Percentiles rank a stretch among this genome's conserved stretches.
Conservation (phyloP, 164 flowering plant species). For the Annona cherimola region DNA sequence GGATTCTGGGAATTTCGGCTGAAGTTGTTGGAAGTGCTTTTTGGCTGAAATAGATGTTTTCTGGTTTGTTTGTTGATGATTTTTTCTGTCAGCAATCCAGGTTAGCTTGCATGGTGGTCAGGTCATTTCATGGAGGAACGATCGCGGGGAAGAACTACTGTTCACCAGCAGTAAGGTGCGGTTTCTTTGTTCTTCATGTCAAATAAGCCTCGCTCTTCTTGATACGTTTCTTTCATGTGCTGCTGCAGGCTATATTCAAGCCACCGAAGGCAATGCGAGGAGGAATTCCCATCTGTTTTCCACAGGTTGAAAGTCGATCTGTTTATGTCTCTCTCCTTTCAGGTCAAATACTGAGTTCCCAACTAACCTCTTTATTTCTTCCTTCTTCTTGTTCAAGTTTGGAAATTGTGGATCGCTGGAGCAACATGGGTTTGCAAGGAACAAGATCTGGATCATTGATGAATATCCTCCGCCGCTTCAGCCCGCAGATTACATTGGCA, state of each 20-base stretch:
- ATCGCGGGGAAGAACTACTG: slow-evolving; percentile 82
- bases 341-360: neutral
- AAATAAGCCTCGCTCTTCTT: neutral
- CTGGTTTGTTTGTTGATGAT: slow-evolving; percentile 13
- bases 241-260: slow-evolving; percentile 69
- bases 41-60: slow-evolving; percentile 1
- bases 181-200: neutral
- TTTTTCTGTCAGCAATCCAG: slow-evolving; percentile 32
- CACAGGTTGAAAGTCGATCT: slow-evolving; percentile 71
- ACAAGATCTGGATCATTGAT: slow-evolving; percentile 78
- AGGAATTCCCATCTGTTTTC: slow-evolving; percentile 90
- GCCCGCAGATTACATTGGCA: slow-evolving; percentile 50
- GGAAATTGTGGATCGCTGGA: slow-evolving; percentile 76
- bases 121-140: slow-evolving; percentile 82
- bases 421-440: slow-evolving; percentile 91
- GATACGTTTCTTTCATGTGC: slow-evolving; percentile 1
- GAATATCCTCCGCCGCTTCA: slow-evolving; percentile 65
- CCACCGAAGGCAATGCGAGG: slow-evolving; percentile 82
- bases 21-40: neutral
- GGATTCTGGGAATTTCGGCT: neutral
- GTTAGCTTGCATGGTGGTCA: slow-evolving; percentile 92
- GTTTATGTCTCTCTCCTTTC: neutral
- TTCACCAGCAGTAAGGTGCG: slow-evolving; percentile 88
- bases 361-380: slow-evolving; percentile 8
- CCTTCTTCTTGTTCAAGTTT: slow-evolving; percentile 50